Evolutionary conservation across 306 rosid species (phyloP), one percentile per base, ranked within the genome.

Genomic region (Sechiopsis laciniata): DNA sequence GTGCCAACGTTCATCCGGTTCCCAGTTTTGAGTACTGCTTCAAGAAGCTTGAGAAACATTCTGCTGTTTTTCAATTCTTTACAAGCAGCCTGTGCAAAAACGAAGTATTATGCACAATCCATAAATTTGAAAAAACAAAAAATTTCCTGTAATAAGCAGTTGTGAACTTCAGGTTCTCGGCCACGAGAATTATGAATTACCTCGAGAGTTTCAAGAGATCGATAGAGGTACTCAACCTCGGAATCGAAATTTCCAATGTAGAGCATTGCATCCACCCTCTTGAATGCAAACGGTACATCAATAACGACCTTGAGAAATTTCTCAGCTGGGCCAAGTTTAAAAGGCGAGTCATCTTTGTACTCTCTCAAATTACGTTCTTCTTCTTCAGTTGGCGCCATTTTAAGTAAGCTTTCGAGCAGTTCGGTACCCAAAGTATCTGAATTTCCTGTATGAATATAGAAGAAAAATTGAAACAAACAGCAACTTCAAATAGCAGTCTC

Each of bases 1-100:
- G 98, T 93, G 77, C 98, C 98, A 66, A 90, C 85, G 69, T 92
- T 92, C 97, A 92, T 88, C 7, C 97, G 88, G 71, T 93, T 93
- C 80, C 98, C 98, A 10, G 98, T 88, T 80, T 83, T 93, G 55
- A 93, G 90, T 58, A 90, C 96, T 3, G 96, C 97, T 80, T 93
- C 97, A 17, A 93, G 96, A 79, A 90, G 91, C 82, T 93, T 93
- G 77, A 83, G 55, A 82, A 93, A 90, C 94, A 93, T 85, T 78
- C 85, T 84, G 82, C 89, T 93, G 61, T 67, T 88, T 78, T 65
- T 88, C 78, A 93, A 65, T 82, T 90, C 98, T 64, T 54, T 83
- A 76, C 91, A 93, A 73, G 97, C 98, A 24, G 78, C 86, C 98
- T 93, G 84, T 69, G 55, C 40, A 74, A 79, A 63, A 58, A 64